Base-by-base conservation (phyloP, 129 eudicot genomes). In the Lactuca sativa region DNA sequence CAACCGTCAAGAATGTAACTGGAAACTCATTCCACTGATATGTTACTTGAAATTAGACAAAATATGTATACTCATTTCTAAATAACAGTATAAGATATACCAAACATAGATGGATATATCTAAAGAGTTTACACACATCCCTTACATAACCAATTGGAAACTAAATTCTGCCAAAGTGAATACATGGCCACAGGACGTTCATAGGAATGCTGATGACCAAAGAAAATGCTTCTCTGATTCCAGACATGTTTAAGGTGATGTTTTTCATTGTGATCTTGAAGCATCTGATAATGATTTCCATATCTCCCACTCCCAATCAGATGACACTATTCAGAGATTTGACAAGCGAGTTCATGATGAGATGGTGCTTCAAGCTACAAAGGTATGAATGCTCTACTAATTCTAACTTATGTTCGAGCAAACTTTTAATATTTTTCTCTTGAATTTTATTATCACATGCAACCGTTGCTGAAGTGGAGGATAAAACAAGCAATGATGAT, bases 131-230 rank as follows among this genome's bases (percentile, higher is more conserved):
- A 21, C 21, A 21, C 21, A 21, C 21, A 21, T 21, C 21, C 21
- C 21, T 21, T 21, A 21, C 21, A 21, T 21, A 21, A 21, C 21
- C 21, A 21, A 21, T 21, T 21, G 21, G 21, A 21, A 21, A 21
- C 21, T 21, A 21, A 21, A 21, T 21, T 21, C 21, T 21, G 1
- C 21, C 21, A 21, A 21, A 21, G 21, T 21, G 21, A 21, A 21
- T 63, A 83, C 90, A 64, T 80, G 86, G 93, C 93, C 90, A 62
- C 68, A 59, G 72, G 62, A 69, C 67, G 84, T 82, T 81, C 82
- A 88, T 73, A 83, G 83, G 64, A 82, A 82, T 65, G 64, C 75
- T 9, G 84, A 84, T 62, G 67, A 71, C 74, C 72, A 78, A 53
- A 63, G 21, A 21, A 21, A 21, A 21, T 21, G 21, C 21, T 21